Percentiles rank a stretch among this genome's conserved stretches.
phyloP scores from a whole-genome alignment of 192 early-diverging fungal genomes.

The Mortierella antarctica region DNA sequence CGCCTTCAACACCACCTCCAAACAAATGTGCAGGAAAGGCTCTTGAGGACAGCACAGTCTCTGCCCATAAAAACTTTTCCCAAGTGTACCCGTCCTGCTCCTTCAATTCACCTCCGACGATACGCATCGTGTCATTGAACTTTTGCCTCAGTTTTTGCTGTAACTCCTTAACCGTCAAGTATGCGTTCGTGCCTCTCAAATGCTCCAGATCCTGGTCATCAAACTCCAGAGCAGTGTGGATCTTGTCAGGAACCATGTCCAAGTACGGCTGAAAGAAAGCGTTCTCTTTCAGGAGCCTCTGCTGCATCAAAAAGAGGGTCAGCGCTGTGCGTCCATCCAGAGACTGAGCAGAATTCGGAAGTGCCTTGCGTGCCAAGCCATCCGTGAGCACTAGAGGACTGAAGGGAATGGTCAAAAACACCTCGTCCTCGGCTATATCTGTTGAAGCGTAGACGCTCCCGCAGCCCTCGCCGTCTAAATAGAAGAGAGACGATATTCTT shows the following conservation, averaged over 20 bases:
- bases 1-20: slow-evolving; percentile 39
- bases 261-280: slow-evolving; percentile 74
- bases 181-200: slow-evolving; percentile 66
- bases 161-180: slow-evolving; percentile 56
- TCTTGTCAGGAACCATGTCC: slow-evolving; percentile 62
- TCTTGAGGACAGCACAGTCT: slow-evolving; percentile 65
- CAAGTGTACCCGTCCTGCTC: slow-evolving; percentile 33
- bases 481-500: no score
- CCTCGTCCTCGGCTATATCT: slow-evolving; percentile 52
- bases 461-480: slow-evolving; percentile 45
- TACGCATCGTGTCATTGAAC: slow-evolving; percentile 40
- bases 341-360: slow-evolving; percentile 19
- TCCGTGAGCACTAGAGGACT: slow-evolving; percentile 56
- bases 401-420: slow-evolving; percentile 65
- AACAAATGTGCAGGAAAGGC: slow-evolving; percentile 69
- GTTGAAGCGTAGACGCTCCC: slow-evolving; percentile 60
- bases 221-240: slow-evolving; percentile 69
- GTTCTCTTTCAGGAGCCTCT: slow-evolving; percentile 23
- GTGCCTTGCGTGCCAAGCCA: slow-evolving; percentile 17
- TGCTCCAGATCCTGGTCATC: slow-evolving; percentile 56
- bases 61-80: slow-evolving; percentile 70
- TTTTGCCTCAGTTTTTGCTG: slow-evolving; percentile 37
- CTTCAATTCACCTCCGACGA: slow-evolving; percentile 28
- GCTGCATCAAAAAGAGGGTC: slow-evolving; percentile 62
- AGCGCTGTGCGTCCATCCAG: slow-evolving; percentile 56